These are phyloP conservation scores for Smittium mucronatum DNA, from an alignment of 371 early-diverging fungal species.

Conservation along the genomic window DNA sequence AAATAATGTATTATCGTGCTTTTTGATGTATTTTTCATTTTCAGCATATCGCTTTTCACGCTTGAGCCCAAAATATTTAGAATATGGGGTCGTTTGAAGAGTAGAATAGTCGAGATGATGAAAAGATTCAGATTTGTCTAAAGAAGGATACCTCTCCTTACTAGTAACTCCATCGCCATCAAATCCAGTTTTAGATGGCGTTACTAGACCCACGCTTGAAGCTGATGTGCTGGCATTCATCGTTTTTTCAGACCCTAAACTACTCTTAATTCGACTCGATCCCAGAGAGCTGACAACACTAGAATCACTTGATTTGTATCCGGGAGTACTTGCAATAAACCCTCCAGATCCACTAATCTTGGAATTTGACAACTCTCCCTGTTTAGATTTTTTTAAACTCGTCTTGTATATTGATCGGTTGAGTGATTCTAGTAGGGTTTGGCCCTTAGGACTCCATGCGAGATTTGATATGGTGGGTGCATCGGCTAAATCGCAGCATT, in stretches of 20 bases:
- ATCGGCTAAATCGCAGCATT: constrained; percentile 28
- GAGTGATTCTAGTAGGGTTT: constrained; percentile 23
- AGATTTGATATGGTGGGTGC: constrained; percentile 28
- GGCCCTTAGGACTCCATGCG: constrained; percentile 32
- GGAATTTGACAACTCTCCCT: not conserved
- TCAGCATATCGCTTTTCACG: not conserved
- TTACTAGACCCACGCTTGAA: not conserved
- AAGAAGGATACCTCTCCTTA: not conserved
- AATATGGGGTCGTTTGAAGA: not conserved
- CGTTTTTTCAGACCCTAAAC: not conserved
- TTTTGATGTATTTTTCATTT: not conserved
- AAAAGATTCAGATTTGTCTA: not conserved
- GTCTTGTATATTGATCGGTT: constrained; percentile 20
- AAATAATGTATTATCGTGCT: not conserved
- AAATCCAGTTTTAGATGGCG: no score
- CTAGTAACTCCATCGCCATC: not conserved
- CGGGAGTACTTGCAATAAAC: not conserved
- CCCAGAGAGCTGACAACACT: not conserved
- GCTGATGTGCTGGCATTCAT: not conserved
- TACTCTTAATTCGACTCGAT: not conserved
- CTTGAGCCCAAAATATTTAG: not conserved
- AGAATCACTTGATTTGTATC: not conserved
- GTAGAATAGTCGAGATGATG: not conserved
- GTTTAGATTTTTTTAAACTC: not conserved
- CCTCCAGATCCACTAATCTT: not conserved